Evolutionary conservation across 768 basidiomycete species (phyloP).

Genomic region (Mycena pura): DNA sequence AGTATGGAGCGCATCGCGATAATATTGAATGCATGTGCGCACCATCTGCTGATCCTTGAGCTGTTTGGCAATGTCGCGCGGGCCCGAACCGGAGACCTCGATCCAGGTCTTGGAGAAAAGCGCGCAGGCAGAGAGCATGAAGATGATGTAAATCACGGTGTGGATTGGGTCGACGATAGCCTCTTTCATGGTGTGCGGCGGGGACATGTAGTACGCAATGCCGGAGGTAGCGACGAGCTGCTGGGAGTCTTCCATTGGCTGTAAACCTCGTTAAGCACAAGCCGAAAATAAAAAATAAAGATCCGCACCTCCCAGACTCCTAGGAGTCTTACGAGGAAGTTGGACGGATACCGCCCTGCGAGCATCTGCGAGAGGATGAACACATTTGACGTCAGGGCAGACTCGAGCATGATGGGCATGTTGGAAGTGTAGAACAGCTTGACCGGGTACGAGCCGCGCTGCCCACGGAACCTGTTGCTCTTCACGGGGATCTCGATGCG

Average conservation of each 20-base stretch:
- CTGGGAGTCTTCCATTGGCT: slow-evolving; percentile 94
- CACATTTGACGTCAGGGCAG: slow-evolving; percentile 90
- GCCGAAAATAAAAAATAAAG: not conserved
- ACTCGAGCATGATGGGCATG: slow-evolving; percentile 99
- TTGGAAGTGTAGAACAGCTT: slow-evolving; percentile 99
- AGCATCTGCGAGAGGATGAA: slow-evolving; percentile 98
- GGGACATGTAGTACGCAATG: slow-evolving; percentile 97
- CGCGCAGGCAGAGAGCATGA: slow-evolving; percentile 94
- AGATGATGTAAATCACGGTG: slow-evolving; percentile 87
- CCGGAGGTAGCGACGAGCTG: slow-evolving; percentile 91
- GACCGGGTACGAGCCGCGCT: slow-evolving; percentile 93
- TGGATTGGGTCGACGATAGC: slow-evolving; percentile 94
- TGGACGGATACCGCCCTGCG: slow-evolving; percentile 86
- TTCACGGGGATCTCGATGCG: slow-evolving; percentile 98
- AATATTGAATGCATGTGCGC: slow-evolving; percentile 15
- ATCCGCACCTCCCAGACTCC: slow-evolving; percentile 95
- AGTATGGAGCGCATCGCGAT: slow-evolving; percentile 15
- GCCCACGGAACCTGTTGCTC: slow-evolving; percentile 95
- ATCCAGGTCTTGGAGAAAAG: slow-evolving; percentile 99
- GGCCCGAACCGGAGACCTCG: slow-evolving; percentile 95
- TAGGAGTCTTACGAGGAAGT: slow-evolving; percentile 87
- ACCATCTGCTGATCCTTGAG: slow-evolving; percentile 99
- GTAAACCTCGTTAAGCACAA: slow-evolving; percentile 7
- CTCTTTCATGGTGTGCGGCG: slow-evolving; percentile 91
- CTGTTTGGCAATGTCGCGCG: slow-evolving; percentile 95